Conservation (phyloP, 2,329 filamentous ascomycete species). For the Mariannaea sp. region DNA sequence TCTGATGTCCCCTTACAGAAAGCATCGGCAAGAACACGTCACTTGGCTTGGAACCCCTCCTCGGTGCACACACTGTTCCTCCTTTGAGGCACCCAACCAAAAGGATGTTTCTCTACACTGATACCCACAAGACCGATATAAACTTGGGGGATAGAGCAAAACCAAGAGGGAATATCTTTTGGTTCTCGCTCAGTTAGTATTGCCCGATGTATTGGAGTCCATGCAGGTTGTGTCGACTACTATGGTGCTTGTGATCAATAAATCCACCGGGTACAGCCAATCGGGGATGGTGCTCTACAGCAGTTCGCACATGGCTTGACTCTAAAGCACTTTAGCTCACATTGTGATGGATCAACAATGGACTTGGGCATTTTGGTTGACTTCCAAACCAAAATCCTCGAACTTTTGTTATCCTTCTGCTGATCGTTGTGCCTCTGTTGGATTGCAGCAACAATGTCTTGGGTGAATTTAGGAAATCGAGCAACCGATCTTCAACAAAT, state of each 20-base stretch:
- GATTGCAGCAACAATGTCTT: slow-evolving; percentile 51
- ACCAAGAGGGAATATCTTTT: too few species aligned
- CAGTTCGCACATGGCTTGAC: slow-evolving; percentile 51
- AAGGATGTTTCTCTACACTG: slow-evolving; percentile 52
- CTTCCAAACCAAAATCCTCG: slow-evolving; percentile 49
- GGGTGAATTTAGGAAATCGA: slow-evolving; percentile 47
- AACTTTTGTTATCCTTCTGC: slow-evolving; percentile 44
- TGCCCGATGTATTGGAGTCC: slow-evolving; percentile 20
- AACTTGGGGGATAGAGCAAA: too few species aligned
- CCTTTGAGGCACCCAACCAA: slow-evolving; percentile 54
- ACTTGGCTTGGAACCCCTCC: slow-evolving; percentile 45
- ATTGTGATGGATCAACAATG: slow-evolving; percentile 52
- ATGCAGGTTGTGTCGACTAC: slow-evolving; percentile 41
- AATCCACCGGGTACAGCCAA: slow-evolving; percentile 49
- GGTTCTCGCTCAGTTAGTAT: too few species aligned
- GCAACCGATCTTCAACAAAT: too few species aligned
- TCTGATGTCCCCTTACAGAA: slow-evolving; percentile 22
- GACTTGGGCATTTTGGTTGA: slow-evolving; percentile 43
- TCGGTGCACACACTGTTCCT: slow-evolving; percentile 57
- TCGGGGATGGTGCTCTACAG: slow-evolving; percentile 54
- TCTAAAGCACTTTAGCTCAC: slow-evolving; percentile 54
- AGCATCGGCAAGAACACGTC: slow-evolving; percentile 47
- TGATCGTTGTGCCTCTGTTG: slow-evolving; percentile 49
- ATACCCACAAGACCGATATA: slow-evolving; percentile 53
- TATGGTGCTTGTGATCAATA: slow-evolving; percentile 55